A percentile compares a stretch with the other conserved stretches of the same genome.
phyloP scores from a whole-genome alignment of 2,329 filamentous ascomycete species.

The Septoria linicola region DNA sequence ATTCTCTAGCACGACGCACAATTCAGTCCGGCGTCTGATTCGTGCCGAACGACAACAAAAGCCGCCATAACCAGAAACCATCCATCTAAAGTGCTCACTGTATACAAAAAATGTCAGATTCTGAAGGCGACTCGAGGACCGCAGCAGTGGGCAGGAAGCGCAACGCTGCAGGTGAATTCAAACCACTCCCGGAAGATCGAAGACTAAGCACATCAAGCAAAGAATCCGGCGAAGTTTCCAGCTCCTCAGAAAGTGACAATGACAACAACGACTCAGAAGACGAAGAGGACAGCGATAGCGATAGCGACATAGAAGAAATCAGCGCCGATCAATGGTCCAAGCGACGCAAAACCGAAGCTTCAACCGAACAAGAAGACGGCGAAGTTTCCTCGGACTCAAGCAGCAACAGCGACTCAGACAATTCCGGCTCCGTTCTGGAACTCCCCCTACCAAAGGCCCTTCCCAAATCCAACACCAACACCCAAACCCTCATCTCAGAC shows the following conservation, averaged over 20 bases:
- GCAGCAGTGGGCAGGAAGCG: conserved; percentile 14
- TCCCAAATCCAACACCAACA: no score
- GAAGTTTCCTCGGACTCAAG: conserved; percentile 8
- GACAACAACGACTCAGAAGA: background rate
- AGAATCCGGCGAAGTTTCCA: conserved; percentile 18
- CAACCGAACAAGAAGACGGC: background rate
- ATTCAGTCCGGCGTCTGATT: no score
- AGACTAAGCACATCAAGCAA: conserved; percentile 18
- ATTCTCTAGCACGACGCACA: no score
- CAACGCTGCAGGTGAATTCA: conserved; percentile 9
- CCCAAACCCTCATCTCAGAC: no score
- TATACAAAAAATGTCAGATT: conserved; percentile 14
- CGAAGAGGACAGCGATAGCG: conserved; percentile 4
- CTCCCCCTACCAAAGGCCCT: background rate
- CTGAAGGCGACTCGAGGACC: conserved; percentile 14
- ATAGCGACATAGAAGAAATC: conserved; percentile 4
- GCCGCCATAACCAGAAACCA: no score
- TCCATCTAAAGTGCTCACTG: no score
- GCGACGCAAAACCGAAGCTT: background rate
- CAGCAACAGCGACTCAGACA: background rate
- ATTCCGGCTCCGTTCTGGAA: conserved; percentile 4
- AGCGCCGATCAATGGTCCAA: background rate
- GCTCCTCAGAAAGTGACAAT: conserved; percentile 1
- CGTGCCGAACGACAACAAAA: no score
- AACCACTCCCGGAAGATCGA: conserved; percentile 6